Base-by-base conservation (phyloP, 257 asterid genomes). In the Henckelia pumila region DNA sequence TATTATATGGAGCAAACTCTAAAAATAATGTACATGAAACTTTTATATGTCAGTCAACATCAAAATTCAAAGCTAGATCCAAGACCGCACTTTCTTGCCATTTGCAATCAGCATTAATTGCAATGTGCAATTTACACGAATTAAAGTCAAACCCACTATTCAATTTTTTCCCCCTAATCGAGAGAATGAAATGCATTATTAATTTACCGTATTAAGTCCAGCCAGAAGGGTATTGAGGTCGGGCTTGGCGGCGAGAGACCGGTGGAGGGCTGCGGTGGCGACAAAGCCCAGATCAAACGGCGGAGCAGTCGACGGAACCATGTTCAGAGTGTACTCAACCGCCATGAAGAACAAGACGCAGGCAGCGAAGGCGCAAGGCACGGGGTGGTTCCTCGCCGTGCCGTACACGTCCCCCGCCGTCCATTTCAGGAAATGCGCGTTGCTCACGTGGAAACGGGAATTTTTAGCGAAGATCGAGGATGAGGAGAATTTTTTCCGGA, bases 281-380 rank as follows among this genome's bases (percentile, higher is more conserved):
- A 66, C 71, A 76, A 88, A 88, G 0, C 96, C 96, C 26, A 88
- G 80, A 83, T 88, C 96, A 58, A 79, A 86, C 10, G 96, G 94
- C 64, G 81, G 77, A n/a, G 86, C 76, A 28, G 70, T 62, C 24
- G 88, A 29, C 10, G 88, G 86, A 23, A 88, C 67, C 96, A 88
- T 86, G 58, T 49, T 63, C 61, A 84, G 84, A 14, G 96, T 86
- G 69, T 86, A 88, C 30, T 88, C 94, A 3, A 88, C 88, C 19
- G 47, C 85, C 91, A 86, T 86, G 82, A 86, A 88, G 7, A 86
- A 79, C 65, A 84, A 9, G 9, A 88, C 40, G 10, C 69, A 60
- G 11, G 59, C 78, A 24, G 87, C 89, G 72, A 88, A 81, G 69
- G 23, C 66, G 78, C 87, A 86, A 24, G 83, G 94, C 5, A 79